Base-by-base conservation (phyloP, 768 basidiomycete species). In the Tulasnella sp. region DNA sequence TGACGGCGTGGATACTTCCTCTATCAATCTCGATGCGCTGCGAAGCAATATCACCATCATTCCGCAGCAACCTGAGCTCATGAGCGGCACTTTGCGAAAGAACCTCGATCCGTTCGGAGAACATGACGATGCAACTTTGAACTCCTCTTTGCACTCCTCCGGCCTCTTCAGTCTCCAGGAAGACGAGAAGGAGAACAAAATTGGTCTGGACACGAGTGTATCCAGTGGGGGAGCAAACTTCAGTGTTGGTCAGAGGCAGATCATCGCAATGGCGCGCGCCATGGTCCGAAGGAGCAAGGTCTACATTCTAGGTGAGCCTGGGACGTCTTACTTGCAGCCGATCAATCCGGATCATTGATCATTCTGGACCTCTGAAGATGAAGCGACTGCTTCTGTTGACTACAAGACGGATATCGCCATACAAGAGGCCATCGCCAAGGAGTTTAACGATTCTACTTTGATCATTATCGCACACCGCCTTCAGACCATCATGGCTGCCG, bases 401-500 rank as follows among this genome's bases (percentile, higher is more conserved):
- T 69, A 69, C 53, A 68, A 67, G 31, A 72, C 71, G 1, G 72
- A 73, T 60, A 59, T 62, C 2, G 31, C 27, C 59, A 75, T 74
- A 54, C 73, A 74, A 56, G 64, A 69, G 48, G 73, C 73, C 4
- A 73, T 74, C 60, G 63, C 71, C 24, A 62, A 67, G 29, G 72
- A 74, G 54, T 73, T 73, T 66, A 66, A 65, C n/a, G 63, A 70
- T 54, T 67, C 66, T 53, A 69, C 70, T 1, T 50, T 73, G 46
- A 58, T 73, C 48, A 68, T 65, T 12, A 63, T 64, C 53, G 59
- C 62, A 10, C 59, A 65, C 41, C 59, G 63, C 15, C 45, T 65
- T 8, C 48, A 59, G 55, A 63, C 77, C 9, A 77, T 83, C 60
- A 80, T 80, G 72, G 80, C 81, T 53, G 78, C 79, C 3, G 80